Percentiles rank a stretch among this genome's conserved stretches.
Conservation (phyloP, 2,329 filamentous ascomycete species). For the Microsporum ferrugineum region DNA sequence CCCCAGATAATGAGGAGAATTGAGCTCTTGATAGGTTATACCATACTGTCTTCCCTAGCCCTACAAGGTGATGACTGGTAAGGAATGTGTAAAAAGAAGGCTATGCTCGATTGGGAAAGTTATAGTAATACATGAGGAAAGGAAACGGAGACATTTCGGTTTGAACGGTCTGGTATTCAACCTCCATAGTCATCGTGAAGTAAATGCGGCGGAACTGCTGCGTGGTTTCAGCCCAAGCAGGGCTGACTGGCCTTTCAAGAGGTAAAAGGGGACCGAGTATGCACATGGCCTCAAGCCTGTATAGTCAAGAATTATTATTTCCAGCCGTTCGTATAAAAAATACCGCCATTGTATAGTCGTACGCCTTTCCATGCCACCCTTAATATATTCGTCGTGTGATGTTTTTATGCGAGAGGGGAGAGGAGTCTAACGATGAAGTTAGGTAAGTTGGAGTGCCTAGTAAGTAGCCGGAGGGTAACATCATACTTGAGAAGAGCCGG, state of each 20-base stretch:
- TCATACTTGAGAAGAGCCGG: slow-evolving; percentile 62
- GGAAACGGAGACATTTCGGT: not conserved
- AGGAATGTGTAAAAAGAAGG: not conserved
- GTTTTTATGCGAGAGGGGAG: slow-evolving; percentile 32
- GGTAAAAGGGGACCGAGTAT: not conserved
- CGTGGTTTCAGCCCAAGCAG: not conserved
- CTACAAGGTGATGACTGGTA: not conserved
- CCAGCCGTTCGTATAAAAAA: not conserved
- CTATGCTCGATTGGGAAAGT: not conserved
- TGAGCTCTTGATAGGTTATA: not conserved
- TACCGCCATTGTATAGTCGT: not conserved
- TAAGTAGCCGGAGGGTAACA: not conserved
- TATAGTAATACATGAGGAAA: not conserved
- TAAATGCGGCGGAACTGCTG: not conserved
- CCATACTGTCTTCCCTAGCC: not conserved
- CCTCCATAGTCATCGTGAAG: not conserved
- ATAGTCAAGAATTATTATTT: not conserved
- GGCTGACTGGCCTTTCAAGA: not conserved
- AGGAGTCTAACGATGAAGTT: slow-evolving; percentile 25
- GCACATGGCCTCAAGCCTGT: not conserved
- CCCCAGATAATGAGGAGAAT: not conserved
- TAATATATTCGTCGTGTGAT: not conserved
- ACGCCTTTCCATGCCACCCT: not conserved
- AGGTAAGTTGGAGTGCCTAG: slow-evolving; percentile 7
- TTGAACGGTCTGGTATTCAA: not conserved